phyloP scores from a whole-genome alignment of 148 eudicot genomes.

The Rhododendron mucronatum region DNA sequence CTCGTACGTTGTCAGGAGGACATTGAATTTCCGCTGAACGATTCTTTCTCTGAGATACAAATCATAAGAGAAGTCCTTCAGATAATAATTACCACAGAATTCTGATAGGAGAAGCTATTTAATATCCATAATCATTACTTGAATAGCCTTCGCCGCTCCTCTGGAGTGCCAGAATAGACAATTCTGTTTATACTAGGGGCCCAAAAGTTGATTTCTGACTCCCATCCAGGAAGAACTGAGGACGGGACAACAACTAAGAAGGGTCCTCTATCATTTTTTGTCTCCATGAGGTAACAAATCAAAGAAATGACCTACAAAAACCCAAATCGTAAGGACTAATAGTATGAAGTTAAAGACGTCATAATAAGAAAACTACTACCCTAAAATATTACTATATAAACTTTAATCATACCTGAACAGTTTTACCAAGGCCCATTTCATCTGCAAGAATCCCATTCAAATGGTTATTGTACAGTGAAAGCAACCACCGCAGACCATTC shows the following conservation, averaged over 20 bases:
- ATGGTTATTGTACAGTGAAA: conserved; percentile 95
- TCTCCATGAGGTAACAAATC: conserved; percentile 90
- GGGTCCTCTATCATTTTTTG: conserved; percentile 94
- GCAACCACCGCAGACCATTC: conserved; percentile 97
- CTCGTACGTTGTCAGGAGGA: conserved; percentile 92
- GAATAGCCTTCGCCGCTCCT: conserved; percentile 83
- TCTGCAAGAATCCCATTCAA: conserved; percentile 98
- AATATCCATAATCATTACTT: conserved; percentile 49
- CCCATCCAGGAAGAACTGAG: conserved; percentile 98
- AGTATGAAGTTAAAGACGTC: neutral
- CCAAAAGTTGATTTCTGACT: conserved; percentile 79
- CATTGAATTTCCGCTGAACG: conserved; percentile 85
- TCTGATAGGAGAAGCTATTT: neutral
- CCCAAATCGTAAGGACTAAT: conserved; percentile 7
- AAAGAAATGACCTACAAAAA: conserved; percentile 77
- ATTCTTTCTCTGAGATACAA: conserved; percentile 69
- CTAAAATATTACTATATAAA: neutral
- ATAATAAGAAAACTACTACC: neutral
- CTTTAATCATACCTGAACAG: conserved; percentile 73
- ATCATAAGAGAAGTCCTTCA: neutral
- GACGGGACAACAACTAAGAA: conserved; percentile 97
- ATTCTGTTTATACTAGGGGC: conserved; percentile 89
- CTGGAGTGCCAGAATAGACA: conserved; percentile 94
- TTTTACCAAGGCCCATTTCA: conserved; percentile 99
- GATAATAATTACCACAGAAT: neutral